These are phyloP conservation scores for Beta corolliflora DNA, from an alignment of 179 eudicot genomes.

Conservation along the genomic window DNA sequence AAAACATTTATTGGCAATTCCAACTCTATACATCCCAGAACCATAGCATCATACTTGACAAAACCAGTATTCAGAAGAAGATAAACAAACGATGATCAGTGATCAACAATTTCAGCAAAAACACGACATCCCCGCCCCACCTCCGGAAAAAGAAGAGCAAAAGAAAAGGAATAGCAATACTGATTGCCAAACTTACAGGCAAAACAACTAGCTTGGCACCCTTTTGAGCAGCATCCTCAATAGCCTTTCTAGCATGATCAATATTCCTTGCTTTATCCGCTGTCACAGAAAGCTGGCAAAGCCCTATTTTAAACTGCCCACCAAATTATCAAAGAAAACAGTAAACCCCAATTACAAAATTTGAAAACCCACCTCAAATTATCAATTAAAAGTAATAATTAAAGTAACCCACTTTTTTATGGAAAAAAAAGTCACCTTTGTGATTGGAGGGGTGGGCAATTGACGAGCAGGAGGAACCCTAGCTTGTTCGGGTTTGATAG, in stretches of 20 bases:
- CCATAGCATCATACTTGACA: neutral
- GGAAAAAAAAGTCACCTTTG: constrained; percentile 43
- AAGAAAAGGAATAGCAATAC: neutral
- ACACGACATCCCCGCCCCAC: neutral
- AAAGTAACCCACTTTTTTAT: neutral
- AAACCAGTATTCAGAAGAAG: neutral
- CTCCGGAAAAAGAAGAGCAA: neutral
- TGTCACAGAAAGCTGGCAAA: constrained; percentile 88
- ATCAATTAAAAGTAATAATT: neutral
- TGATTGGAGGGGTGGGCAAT: constrained; percentile 60
- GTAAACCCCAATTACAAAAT: constrained; percentile 5
- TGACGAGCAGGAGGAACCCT: constrained; percentile 76
- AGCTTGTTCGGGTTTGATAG: constrained; percentile 65
- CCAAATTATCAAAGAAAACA: constrained; percentile 10
- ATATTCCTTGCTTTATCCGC: constrained; percentile 83
- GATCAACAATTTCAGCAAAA: neutral
- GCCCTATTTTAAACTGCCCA: constrained; percentile 78
- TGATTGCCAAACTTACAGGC: constrained; percentile 55
- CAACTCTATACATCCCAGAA: neutral
- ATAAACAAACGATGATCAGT: neutral
- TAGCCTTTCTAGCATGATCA: constrained; percentile 69
- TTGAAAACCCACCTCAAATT: constrained; percentile 27
- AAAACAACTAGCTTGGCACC: constrained; percentile 88
- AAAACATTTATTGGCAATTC: neutral
- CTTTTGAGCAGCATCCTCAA: constrained; percentile 83